Base-by-base conservation (phyloP, 805 yeast species). In the Priceomyces haplophilus region DNA sequence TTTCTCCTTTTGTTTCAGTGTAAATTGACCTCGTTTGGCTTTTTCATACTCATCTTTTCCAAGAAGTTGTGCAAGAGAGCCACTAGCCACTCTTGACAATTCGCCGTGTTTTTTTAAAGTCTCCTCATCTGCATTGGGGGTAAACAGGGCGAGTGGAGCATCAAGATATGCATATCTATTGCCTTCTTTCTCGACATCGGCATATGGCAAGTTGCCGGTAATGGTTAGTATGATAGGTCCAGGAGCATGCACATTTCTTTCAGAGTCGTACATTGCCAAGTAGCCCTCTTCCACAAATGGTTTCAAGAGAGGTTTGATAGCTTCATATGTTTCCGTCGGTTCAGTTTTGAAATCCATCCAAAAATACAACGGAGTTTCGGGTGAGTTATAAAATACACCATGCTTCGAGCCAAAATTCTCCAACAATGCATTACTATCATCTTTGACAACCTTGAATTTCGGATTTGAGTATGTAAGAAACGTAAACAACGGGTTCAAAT, bases 321-420 rank as follows among this genome's bases (percentile, higher is more conserved):
- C 58, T 1, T 63, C 58, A 58, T 76, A 83, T 0, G 82, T 74
- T 17, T 51, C 46, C n/a, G 55, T 53, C 1, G 85, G 78, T 33
- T 75, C 75, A 2, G 80, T 69, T 53, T 82, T 82, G 51, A 82
- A 67, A 58, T 85, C 91, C 51, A 85, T 67, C 64, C 81, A 79
- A 23, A 85, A 62, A 55, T 75, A 79, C 15, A 82, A 59, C 1
- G 87, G 77, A n/a, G 68, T 61, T 39, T 64, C 69, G 0, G 78
- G 73, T 27, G 74, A 69, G 37, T 78, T 69, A 43, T 66, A 67
- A 46, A 57, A 69, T 1, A 68, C 52, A 4, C 73, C 63, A 36
- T 59, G 52, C 38, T 59, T 64, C 25, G 50, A 33, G 10, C 27
- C 48, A n/a, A 41, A 29, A 13, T 40, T 41, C 13, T 51, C 56